Percentiles rank a stretch among this genome's conserved stretches.
These are phyloP conservation scores for Fusarium longipes DNA, from an alignment of 2,329 filamentous ascomycete genomes.

Conservation along the genomic window DNA sequence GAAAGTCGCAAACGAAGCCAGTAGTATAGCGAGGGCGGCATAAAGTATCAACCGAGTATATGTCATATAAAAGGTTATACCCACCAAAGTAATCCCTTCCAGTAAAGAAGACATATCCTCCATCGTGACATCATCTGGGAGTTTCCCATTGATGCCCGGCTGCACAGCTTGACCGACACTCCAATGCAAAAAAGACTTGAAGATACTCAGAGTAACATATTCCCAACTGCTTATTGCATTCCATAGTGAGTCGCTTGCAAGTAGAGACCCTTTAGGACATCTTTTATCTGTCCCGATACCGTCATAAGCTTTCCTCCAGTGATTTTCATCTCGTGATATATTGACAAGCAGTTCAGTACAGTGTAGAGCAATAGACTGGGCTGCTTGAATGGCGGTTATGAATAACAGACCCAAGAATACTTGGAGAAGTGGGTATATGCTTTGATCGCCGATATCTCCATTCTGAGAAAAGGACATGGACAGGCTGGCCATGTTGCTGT, in stretches of 20 bases:
- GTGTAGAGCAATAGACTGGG: not conserved
- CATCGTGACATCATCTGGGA: too few relatives aligned
- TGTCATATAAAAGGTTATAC: not conserved
- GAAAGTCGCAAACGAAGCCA: not conserved
- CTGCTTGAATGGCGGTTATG: not conserved
- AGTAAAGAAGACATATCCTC: not conserved
- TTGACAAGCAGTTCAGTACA: not conserved
- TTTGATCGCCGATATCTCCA: accelerated
- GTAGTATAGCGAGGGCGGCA: not conserved
- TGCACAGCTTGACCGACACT: not conserved
- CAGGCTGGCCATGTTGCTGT: not conserved
- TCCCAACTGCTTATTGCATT: not conserved
- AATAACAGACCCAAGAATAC: not conserved
- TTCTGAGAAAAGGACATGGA: not conserved
- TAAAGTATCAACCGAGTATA: not conserved
- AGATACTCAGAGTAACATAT: not conserved
- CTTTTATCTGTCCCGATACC: not conserved
- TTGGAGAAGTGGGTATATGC: not conserved
- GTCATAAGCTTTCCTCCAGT: not conserved
- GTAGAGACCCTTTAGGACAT: not conserved
- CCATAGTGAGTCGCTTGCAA: not conserved
- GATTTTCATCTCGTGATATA: not conserved
- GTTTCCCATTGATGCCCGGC: not conserved
- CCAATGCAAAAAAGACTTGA: not conserved
- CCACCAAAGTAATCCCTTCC: not conserved